Evolutionary conservation across 257 asterid genomes (phyloP).

Genomic region (Cordia subcordata): DNA sequence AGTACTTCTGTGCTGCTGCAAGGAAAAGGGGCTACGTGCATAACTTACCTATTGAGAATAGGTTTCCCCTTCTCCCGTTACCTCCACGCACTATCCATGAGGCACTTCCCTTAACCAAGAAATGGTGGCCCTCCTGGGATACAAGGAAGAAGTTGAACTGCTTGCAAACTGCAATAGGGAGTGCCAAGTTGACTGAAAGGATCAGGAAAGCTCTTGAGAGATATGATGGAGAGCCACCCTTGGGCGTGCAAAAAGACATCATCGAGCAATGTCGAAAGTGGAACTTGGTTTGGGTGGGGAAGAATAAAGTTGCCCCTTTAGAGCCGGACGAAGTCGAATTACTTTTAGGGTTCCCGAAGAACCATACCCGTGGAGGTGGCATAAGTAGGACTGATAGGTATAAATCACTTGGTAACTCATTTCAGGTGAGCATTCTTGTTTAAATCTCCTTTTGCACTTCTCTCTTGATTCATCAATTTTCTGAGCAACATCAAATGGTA

Average conservation of each 20-base stretch:
- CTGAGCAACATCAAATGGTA: too few species aligned
- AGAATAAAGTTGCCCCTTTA: slow-evolving; percentile 76
- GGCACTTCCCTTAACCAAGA: slow-evolving; percentile 37
- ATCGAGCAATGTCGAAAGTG: slow-evolving; percentile 74
- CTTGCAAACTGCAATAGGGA: slow-evolving; percentile 38
- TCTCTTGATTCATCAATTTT: too few species aligned
- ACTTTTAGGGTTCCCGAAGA: slow-evolving; percentile 72
- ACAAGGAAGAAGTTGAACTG: slow-evolving; percentile 35
- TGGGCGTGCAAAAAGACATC: slow-evolving; percentile 33
- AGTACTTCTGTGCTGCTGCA: slow-evolving; percentile 37
- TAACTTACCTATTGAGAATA: slow-evolving; percentile 30
- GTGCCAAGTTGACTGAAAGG: slow-evolving; percentile 36
- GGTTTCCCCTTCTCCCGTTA: slow-evolving; percentile 34
- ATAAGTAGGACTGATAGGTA: slow-evolving; percentile 79
- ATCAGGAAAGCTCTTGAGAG: slow-evolving; percentile 33
- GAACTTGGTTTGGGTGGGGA: slow-evolving; percentile 93
- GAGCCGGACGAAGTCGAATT: slow-evolving; percentile 84
- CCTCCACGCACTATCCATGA: slow-evolving; percentile 37
- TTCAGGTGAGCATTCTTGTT: slow-evolving; percentile 48
- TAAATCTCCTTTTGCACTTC: background rate
- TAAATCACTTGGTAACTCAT: slow-evolving; percentile 83
- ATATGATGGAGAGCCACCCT: slow-evolving; percentile 54
- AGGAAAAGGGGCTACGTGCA: slow-evolving; percentile 48
- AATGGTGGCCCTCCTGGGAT: slow-evolving; percentile 58
- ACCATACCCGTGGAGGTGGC: slow-evolving; percentile 94